Evolutionary conservation across 108 stramenopile species (phyloP), one percentile per base, ranked within the genome.

Genomic region (Fistulifera solaris): DNA sequence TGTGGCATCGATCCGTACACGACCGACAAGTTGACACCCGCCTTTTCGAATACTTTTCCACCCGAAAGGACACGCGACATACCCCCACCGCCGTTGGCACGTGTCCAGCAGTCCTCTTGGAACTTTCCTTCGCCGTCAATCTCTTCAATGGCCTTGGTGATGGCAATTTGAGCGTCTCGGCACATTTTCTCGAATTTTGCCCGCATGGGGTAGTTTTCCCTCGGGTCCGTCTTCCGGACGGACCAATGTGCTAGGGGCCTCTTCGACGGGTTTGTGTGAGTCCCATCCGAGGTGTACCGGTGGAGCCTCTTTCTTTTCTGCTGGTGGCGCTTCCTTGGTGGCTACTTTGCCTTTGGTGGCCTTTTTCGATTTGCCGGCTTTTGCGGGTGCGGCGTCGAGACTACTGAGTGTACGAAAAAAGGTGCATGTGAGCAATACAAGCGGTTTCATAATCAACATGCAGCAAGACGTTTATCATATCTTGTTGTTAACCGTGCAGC

Each of bases 21-120:
- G 1, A 98, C 94, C 17, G 79, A 82, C 2, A 98, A 75, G 70
- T 93, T 93, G 24, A 94, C 92, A 15, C 97, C 97, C 0, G 96
- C 97, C 81, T 98, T 98, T 68, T 98, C 97, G 42, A 73, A 96
- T 17, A 96, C 95, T 40, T 88, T 89, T 22, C 95, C 95, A 48
- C 73, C 77, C 35, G 54, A 35, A 45, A 98, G 63, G 2, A 98
- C 97, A 39, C 94, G 77, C 13, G 90, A 90, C 67, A 93, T 86
- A 40, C 97, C 97, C 1, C 97, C 97, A 14, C 95, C 95, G 13
- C 94, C 94, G 52, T 85, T 90, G 52, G 76, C 79, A 27, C 97
- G 73, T 13, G 65, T 67, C 97, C 97, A 98, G 25, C 61, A 69
- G 60, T 98, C 97, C 62, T 89, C 81, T 49, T 73, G 79, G 72